phyloP scores from a whole-genome alignment of 441 rosid genomes.

The Corymbia calophylla region DNA sequence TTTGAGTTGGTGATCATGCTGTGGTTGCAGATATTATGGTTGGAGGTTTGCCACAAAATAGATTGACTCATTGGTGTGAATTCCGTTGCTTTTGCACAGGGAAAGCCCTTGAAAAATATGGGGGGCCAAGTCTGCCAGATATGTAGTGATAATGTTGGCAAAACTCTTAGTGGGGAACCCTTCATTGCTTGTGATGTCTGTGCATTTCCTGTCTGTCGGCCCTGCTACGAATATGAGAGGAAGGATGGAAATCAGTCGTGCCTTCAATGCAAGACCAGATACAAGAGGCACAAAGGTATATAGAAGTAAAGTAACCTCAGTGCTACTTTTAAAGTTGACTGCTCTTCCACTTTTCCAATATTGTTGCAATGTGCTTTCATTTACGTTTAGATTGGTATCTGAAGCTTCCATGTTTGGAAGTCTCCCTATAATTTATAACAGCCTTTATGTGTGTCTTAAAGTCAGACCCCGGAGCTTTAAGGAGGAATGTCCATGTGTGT shows the following conservation, averaged over 20 bases:
- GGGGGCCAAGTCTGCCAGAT: constrained; percentile 11
- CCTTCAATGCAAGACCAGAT: constrained; percentile 15
- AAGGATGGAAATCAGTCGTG: constrained; percentile 12
- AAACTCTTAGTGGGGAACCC: background rate
- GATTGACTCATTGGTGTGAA: background rate
- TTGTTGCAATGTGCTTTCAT: background rate
- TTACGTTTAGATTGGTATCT: background rate
- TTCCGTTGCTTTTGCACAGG: background rate
- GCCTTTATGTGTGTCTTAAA: background rate
- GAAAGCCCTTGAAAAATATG: constrained; percentile 4
- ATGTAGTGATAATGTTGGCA: constrained; percentile 3
- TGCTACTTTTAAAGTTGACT: background rate
- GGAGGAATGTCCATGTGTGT: background rate
- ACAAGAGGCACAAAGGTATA: constrained; percentile 12
- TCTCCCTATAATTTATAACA: background rate
- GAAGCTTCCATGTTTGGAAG: background rate
- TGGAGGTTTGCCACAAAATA: background rate
- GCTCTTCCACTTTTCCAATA: background rate
- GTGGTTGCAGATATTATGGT: background rate
- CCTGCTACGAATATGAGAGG: constrained; percentile 13
- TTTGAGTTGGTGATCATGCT: background rate
- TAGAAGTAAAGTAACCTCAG: background rate
- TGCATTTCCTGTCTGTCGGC: constrained; percentile 15
- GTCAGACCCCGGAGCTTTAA: background rate
- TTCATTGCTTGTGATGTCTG: constrained; percentile 10